Evolutionary conservation across 371 early-diverging fungal genomes (phyloP).

Genomic region (Circinella minor): DNA sequence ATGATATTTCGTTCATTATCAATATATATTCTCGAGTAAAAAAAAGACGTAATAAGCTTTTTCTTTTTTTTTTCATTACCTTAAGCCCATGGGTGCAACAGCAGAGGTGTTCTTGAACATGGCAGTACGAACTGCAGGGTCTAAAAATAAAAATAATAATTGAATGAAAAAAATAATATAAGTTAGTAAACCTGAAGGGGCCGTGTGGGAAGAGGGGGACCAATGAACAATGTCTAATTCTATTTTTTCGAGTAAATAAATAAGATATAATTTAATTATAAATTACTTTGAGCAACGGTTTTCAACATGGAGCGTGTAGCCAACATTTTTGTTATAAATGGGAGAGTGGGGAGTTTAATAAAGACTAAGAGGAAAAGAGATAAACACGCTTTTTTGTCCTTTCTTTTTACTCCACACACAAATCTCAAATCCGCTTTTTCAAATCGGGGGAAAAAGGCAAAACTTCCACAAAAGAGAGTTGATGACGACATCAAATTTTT

Average conservation of each 20-base stretch:
- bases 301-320: constrained; percentile 52
- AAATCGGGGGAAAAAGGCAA: no score
- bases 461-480: no score
- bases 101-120: constrained; percentile 42
- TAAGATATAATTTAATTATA: background rate
- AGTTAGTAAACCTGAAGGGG: background rate
- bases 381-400: background rate
- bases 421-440: no score
- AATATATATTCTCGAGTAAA: background rate
- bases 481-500: no score
- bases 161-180: background rate
- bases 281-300: constrained; percentile 52
- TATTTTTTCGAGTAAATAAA: no score
- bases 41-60: background rate
- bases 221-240: no score
- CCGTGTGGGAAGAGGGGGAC: no score
- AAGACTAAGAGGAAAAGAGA: background rate
- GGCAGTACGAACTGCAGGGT: constrained; percentile 36
- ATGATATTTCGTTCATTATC: background rate
- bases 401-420: no score
- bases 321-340: constrained; percentile 28
- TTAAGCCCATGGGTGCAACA: constrained; percentile 40
- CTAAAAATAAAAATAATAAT: constrained; percentile 24
- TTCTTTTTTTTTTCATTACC: constrained; percentile 22
- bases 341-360: constrained; percentile 21